Evolutionary conservation across 169 alveolate genomes (phyloP), one percentile per base, ranked within the genome.

Genomic region (Cryptosporidium bovis): DNA sequence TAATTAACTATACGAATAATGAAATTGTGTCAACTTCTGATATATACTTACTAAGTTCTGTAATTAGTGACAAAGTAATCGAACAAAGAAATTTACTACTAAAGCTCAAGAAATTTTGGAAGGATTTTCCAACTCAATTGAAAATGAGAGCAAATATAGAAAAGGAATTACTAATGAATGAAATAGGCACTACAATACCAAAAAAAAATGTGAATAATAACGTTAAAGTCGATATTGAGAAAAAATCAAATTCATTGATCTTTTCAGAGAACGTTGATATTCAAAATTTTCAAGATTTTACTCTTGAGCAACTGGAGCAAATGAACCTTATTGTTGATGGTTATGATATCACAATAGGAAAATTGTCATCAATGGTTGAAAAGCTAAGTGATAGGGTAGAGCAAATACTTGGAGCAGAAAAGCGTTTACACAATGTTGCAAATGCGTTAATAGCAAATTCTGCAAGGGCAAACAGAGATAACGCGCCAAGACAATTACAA

Each of bases 101-200:
- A 20, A 62, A 62, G 20, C 71, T 77, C n/a, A 56, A 77, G 56
- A 51, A 60, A 34, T 77, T 77, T 77, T 77, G 87, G 87, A 56
- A 48, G 24, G 69, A 62, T 15, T 77, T 34, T 44, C 56, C 64
- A 60, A 48, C 2, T 12, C 31, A 36, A 40, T 33, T 77, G 15
- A 60, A 36, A 16, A 24, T 24, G 29, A 77, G 66, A 40, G 33
- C 36, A 18, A 53, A 62, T 10, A 40, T 7, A 44, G 87, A 77
- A 36, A 77, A 36, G 46, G 36, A 24, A 56, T 33, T 48, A 15
- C 3, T 77, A 77, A 18, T 60, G 20, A 24, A 44, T 44, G 24
- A 15, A 16, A 15, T 77, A 48, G 48, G 48, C 4, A 8, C 48
- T 6, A 40, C 48, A 40, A 8, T 40, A 8, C 13, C 48, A 40